Evolutionary conservation across 2,329 filamentous ascomycete genomes (phyloP).

Genomic region (Ascochyta fabae): DNA sequence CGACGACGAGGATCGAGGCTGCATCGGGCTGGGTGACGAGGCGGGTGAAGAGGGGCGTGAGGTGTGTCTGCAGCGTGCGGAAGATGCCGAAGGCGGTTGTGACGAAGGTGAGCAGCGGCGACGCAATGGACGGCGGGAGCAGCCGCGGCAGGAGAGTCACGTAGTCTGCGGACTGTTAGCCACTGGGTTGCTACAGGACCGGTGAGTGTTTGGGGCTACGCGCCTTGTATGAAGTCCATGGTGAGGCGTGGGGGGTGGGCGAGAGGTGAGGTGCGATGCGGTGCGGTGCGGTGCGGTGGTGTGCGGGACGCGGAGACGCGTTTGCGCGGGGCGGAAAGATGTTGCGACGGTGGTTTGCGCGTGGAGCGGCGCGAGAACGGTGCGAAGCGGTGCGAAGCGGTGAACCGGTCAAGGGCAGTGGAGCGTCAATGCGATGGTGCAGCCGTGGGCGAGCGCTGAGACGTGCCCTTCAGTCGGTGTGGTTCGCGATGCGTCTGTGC

Average conservation of each 20-base stretch:
- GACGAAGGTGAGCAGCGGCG: conserved; percentile 37
- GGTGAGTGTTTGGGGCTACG: conserved; percentile 4
- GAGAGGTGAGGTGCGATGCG: neutral
- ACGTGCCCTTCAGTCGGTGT: conserved; percentile 14
- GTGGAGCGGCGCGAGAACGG: conserved; percentile 13
- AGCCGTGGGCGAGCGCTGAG: conserved; percentile 7
- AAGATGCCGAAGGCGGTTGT: conserved; percentile 38
- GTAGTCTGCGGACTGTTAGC: conserved; percentile 42
- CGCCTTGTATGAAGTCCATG: conserved; percentile 43
- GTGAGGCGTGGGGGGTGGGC: conserved; percentile 21
- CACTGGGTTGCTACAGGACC: neutral
- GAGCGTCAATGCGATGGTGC: conserved; percentile 8
- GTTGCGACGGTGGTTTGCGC: conserved; percentile 9
- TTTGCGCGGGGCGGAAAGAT: conserved; percentile 10
- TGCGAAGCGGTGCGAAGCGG: conserved; percentile 15
- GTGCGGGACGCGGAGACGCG: conserved; percentile 25
- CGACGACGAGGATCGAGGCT: conserved; percentile 61
- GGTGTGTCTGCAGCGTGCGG: conserved; percentile 37
- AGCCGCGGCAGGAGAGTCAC: conserved; percentile 37
- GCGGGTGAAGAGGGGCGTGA: conserved; percentile 38
- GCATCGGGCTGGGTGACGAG: conserved; percentile 51
- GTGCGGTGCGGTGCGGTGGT: neutral
- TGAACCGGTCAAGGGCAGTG: conserved; percentile 8
- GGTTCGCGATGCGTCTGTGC: conserved; percentile 15
- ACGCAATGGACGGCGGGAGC: conserved; percentile 42